A percentile compares a stretch with the other conserved stretches of the same genome.
Conservation (phyloP, 2,329 filamentous ascomycete genomes). For the Biscogniauxia marginata region DNA sequence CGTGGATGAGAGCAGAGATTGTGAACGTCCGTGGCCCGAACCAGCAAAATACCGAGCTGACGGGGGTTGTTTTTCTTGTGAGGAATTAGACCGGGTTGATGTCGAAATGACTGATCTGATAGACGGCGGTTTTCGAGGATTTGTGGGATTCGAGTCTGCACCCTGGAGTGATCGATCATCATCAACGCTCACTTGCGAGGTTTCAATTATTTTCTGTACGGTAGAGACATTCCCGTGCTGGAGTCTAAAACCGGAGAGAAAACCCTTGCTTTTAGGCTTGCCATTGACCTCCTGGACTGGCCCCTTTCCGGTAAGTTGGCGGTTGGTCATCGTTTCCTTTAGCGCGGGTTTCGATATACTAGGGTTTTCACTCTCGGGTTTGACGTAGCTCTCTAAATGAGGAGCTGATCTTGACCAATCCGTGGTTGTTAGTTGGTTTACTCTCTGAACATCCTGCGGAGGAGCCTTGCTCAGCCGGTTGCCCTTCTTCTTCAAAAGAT, state of each 20-base stretch:
- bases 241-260: constrained; percentile 29
- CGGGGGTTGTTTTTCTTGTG: constrained; percentile 25
- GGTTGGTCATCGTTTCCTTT: constrained; percentile 20
- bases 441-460: constrained; percentile 19
- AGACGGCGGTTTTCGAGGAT: constrained; percentile 27
- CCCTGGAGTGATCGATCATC: constrained; percentile 12
- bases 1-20: constrained; percentile 32
- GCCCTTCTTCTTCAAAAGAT: constrained; percentile 36
- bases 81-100: constrained; percentile 30
- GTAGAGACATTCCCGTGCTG: constrained; percentile 28
- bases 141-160: constrained; percentile 17
- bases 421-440: constrained; percentile 27
- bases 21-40: constrained; percentile 29
- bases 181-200: constrained; percentile 16
- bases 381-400: constrained; percentile 22
- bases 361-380: constrained; percentile 18
- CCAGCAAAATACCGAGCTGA: constrained; percentile 20
- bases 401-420: constrained; percentile 29
- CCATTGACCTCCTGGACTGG: constrained; percentile 11
- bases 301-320: constrained; percentile 5
- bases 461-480: constrained; percentile 40
- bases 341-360: constrained; percentile 11
- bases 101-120: constrained; percentile 27
- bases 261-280: constrained; percentile 30
- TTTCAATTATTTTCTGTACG: constrained; percentile 26